Conservation (phyloP, 352 stramenopile genomes). For the Phytophthora chlamydospora region DNA sequence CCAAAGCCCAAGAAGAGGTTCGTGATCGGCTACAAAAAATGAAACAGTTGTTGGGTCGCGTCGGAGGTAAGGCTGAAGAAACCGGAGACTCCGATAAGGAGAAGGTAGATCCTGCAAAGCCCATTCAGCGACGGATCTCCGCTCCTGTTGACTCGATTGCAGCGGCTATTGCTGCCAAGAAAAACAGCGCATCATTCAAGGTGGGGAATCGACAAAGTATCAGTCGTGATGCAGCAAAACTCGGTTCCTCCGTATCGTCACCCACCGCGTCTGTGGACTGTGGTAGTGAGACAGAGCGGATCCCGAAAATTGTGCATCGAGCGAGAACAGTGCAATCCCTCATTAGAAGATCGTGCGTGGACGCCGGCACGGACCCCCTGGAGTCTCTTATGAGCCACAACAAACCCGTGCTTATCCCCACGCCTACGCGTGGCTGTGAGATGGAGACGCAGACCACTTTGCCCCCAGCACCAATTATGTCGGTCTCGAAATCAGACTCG, state of each 20-base stretch:
- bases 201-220: constrained; percentile 1
- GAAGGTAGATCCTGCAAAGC: not conserved
- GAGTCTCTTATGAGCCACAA: constrained; percentile 50
- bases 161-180: constrained; percentile 14
- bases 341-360: constrained; percentile 40
- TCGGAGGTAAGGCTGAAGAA: constrained; percentile 23
- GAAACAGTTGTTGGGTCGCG: constrained; percentile 54
- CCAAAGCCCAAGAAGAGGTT: constrained; percentile 58
- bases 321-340: constrained; percentile 33
- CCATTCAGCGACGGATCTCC: constrained; percentile 12
- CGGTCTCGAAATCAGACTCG: constrained; percentile 24
- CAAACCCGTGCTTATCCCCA: constrained; percentile 4
- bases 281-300: constrained; percentile 8
- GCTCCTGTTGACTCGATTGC: constrained; percentile 15
- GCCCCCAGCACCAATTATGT: constrained; percentile 40
- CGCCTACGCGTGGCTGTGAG: constrained; percentile 23
- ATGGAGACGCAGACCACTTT: constrained; percentile 61
- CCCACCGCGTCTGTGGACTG: constrained; percentile 6
- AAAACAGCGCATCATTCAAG: constrained; percentile 6
- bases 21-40: constrained; percentile 60
- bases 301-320: constrained; percentile 29
- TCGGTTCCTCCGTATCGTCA: not conserved
- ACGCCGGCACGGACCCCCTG: constrained; percentile 61
- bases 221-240: constrained; percentile 4
- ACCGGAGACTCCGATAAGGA: not conserved